Percentiles rank a stretch among this genome's conserved stretches.
phyloP scores from a whole-genome alignment of 2,329 filamentous ascomycete genomes.

The Blumeriella jaapii region DNA sequence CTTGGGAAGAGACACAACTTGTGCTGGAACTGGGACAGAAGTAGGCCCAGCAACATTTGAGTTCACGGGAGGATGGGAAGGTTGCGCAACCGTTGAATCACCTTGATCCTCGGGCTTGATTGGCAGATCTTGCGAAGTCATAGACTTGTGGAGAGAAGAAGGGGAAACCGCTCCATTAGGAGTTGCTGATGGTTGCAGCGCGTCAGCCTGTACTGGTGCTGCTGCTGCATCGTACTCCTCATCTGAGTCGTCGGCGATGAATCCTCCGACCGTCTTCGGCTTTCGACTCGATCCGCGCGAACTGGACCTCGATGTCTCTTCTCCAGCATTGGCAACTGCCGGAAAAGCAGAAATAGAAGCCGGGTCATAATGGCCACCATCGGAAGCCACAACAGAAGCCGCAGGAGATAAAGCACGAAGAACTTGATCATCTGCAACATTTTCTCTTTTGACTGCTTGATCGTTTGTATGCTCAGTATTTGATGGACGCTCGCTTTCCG shows the following conservation, averaged over 20 bases:
- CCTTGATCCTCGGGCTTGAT: constrained; percentile 21
- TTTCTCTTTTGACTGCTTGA: constrained; percentile 28
- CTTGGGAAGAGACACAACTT: constrained; percentile 23
- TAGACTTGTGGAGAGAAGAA: constrained; percentile 25
- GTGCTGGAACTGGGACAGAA: constrained; percentile 17
- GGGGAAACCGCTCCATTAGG: constrained; percentile 22
- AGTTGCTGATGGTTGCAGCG: constrained; percentile 20
- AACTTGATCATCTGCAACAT: constrained; percentile 29
- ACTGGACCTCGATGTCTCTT: constrained; percentile 24
- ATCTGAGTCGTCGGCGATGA: constrained; percentile 28
- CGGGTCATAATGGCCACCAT: constrained; percentile 27
- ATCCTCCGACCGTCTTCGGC: constrained; percentile 27
- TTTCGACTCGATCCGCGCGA: constrained; percentile 25
- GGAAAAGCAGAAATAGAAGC: constrained; percentile 25
- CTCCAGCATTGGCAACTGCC: constrained; percentile 20
- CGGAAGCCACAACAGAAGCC: constrained; percentile 22
- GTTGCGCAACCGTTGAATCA: constrained; percentile 20
- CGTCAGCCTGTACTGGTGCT: constrained; percentile 16
- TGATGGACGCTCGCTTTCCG: constrained; percentile 25
- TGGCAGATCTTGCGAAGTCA: constrained; percentile 20
- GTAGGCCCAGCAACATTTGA: constrained; percentile 16
- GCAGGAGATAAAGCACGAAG: constrained; percentile 28
- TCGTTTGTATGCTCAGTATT: constrained; percentile 28
- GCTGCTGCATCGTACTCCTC: constrained; percentile 25
- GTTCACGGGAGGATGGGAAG: constrained; percentile 21